phyloP scores from a whole-genome alignment of 164 flowering plant genomes.

The Stephania cephalantha region DNA sequence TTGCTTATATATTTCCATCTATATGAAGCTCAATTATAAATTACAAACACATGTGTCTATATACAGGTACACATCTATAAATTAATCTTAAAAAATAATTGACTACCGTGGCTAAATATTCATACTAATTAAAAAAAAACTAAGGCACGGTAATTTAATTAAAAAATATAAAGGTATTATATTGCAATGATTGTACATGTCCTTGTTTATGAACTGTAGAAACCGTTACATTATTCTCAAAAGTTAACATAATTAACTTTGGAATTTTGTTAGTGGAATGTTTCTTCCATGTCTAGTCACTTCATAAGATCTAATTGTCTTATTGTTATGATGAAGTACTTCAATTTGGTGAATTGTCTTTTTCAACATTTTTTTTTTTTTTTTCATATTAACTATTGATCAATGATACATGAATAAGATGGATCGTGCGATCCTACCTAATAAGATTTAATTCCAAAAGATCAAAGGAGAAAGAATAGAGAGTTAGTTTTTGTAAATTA shows the following conservation, averaged over 20 bases:
- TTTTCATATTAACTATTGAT: too few relatives aligned
- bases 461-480: too few relatives aligned
- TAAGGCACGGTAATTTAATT: not conserved
- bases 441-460: too few relatives aligned
- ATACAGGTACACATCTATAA: not conserved
- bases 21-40: too few relatives aligned
- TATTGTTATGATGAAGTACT: not conserved
- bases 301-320: not conserved
- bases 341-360: not conserved
- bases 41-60: not conserved
- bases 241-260: not conserved
- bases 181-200: not conserved
- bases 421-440: too few relatives aligned
- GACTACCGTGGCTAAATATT: not conserved
- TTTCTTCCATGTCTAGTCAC: not conserved
- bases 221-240: not conserved
- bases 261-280: not conserved
- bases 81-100: too few relatives aligned
- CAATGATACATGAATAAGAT: too few relatives aligned
- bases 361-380: not conserved
- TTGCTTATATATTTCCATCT: too few relatives aligned
- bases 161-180: not conserved
- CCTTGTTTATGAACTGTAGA: not conserved
- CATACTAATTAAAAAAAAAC: too few relatives aligned
- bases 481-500: too few relatives aligned